Evolutionary conservation across 768 basidiomycete species (phyloP).

Genomic region (Plicaturopsis crispa): DNA sequence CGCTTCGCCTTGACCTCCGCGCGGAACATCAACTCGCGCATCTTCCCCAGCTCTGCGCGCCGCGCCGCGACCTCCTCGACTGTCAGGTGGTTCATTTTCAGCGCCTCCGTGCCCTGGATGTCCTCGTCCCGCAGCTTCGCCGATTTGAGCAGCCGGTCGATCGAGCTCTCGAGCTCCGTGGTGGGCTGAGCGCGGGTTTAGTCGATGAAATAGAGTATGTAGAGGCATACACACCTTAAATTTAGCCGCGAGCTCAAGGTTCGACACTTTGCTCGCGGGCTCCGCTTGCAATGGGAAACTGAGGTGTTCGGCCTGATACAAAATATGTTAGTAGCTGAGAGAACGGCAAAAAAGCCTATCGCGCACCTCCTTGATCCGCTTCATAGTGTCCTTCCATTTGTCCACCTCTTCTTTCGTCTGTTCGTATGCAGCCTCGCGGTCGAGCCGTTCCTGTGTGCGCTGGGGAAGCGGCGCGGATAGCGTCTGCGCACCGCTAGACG

Average conservation of each 20-base stretch:
- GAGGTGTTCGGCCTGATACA: slow-evolving; percentile 68
- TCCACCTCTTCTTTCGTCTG: slow-evolving; percentile 87
- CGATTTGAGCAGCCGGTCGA: slow-evolving; percentile 71
- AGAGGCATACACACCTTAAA: slow-evolving; percentile 55
- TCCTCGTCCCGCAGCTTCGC: slow-evolving; percentile 82
- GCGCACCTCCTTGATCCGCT: slow-evolving; percentile 77
- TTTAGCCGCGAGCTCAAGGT: slow-evolving; percentile 70
- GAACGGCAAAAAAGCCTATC: not conserved
- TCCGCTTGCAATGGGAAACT: slow-evolving; percentile 79
- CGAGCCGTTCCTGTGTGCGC: slow-evolving; percentile 81
- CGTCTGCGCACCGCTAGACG: slow-evolving; percentile 38
- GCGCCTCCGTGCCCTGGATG: slow-evolving; percentile 71
- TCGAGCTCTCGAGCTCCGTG: slow-evolving; percentile 77
- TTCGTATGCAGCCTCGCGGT: slow-evolving; percentile 92
- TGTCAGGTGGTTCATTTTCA: slow-evolving; percentile 74
- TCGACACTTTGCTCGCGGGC: slow-evolving; percentile 48
- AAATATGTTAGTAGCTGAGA: slow-evolving; percentile 3
- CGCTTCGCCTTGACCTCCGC: slow-evolving; percentile 88
- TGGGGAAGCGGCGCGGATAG: slow-evolving; percentile 82
- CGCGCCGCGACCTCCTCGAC: slow-evolving; percentile 83
- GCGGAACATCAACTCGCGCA: slow-evolving; percentile 91
- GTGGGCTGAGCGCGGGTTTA: slow-evolving; percentile 46
- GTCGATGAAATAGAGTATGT: not conserved
- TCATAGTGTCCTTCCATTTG: slow-evolving; percentile 93
- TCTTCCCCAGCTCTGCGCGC: slow-evolving; percentile 73